Evolutionary conservation across 2,329 filamentous ascomycete genomes (phyloP), one percentile per base, ranked within the genome.

Genomic region (Aspergillus spinulosporus): DNA sequence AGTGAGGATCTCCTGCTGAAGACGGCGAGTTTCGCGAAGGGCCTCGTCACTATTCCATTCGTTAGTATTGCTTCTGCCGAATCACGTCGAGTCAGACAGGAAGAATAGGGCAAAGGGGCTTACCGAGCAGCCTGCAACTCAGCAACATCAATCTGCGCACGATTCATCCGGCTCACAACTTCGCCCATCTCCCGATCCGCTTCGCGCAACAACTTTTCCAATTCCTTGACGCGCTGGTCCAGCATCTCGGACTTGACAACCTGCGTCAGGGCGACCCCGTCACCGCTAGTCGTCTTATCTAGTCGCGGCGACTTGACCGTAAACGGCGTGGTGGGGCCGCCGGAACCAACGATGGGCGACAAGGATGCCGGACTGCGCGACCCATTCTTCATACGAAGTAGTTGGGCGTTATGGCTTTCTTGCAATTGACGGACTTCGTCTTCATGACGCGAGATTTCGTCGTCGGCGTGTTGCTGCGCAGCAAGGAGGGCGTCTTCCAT

Each of bases 401-500:
- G 83, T 66, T 94, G 89, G 14, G 81, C 80, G 68, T 84, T 90
- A 68, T 94, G 87, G 58, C 85, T 88, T 54, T 95, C 90, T 63
- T 88, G 87, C 54, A 97, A 77, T 21, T 82, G 79, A 14, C 84
- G 78, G 37, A 96, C 83, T 73, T 97, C 92, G 37, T 94, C 90
- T 72, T 97, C 94, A 68, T 97, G 92, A 48, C 86, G 87, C 44
- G 84, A 78, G 56, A 97, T 85, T 39, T 87, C 87, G 49, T 93
- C 92, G 71, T 99, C 94, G 0, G 91, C 93, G 15, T 88, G 84
- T 55, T 90, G 87, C 72, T 97, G 93, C 1, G 93, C 91, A 15
- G 84, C 77, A 52, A 95, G 81, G 21, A 99, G 84, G 65, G 88
- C 85, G 59, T 97, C 92, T 71, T 97, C 94, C 49, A 97, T 84